Evolutionary conservation across 2,329 filamentous ascomycete species (phyloP).

Genomic region (Monosporascus sp.): DNA sequence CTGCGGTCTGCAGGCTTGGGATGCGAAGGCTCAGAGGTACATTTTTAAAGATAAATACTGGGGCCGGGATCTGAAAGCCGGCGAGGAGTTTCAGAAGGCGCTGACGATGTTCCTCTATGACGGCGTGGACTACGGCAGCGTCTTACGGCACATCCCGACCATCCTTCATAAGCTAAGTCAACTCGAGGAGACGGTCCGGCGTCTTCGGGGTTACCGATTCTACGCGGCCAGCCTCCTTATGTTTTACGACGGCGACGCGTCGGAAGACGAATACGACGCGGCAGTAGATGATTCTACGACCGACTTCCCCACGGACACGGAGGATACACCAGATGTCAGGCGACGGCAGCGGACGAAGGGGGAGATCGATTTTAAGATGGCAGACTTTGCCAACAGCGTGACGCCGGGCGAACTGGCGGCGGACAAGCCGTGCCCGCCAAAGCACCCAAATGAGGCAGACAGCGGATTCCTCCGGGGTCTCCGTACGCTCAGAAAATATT

Average conservation of each 20-base stretch:
- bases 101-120: slow-evolving; percentile 89
- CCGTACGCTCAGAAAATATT: slow-evolving; percentile 73
- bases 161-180: slow-evolving; percentile 79
- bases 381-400: slow-evolving; percentile 96
- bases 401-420: slow-evolving; percentile 72
- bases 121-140: slow-evolving; percentile 72
- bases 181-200: slow-evolving; percentile 76
- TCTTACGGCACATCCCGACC: slow-evolving; percentile 79
- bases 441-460: slow-evolving; percentile 75
- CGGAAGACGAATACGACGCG: slow-evolving; percentile 47
- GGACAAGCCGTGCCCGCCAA: slow-evolving; percentile 69
- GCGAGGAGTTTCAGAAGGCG: slow-evolving; percentile 81
- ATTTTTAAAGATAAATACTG: slow-evolving; percentile 99
- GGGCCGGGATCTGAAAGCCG: slow-evolving; percentile 80
- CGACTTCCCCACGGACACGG: slow-evolving; percentile 53
- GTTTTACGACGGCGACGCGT: slow-evolving; percentile 84
- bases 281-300: slow-evolving; percentile 53
- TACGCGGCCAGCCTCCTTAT: slow-evolving; percentile 94
- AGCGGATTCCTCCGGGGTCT: slow-evolving; percentile 85
- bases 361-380: slow-evolving; percentile 89
- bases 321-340: slow-evolving; percentile 38
- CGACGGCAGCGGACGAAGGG: slow-evolving; percentile 44
- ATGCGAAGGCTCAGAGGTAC: slow-evolving; percentile 74
- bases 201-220: slow-evolving; percentile 80
- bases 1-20: slow-evolving; percentile 96